Base-by-base conservation (phyloP, 2,329 filamentous ascomycete genomes). In the Nothopassalora personata region DNA sequence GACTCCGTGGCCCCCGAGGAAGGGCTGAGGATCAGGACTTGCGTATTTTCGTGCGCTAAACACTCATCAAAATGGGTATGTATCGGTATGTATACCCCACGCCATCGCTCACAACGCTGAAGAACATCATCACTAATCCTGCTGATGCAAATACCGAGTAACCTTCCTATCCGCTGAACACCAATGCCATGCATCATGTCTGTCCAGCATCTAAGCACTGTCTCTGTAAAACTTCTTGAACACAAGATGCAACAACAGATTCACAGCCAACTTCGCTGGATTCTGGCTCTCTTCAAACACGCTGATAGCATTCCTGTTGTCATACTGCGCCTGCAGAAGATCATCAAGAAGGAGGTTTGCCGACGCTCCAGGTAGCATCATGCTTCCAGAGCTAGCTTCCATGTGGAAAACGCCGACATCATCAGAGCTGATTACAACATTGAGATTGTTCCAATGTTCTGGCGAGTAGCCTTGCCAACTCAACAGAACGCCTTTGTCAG, bases 161-260 rank as follows among this genome's bases (percentile, higher is more conserved):
- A 52, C 33, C 50, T 39, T n/a, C n/a, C 19, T 18, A 34, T 34
- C 15, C 23, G 23, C 23, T 11, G 19, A 54, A 39, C 33, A n/a
- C 27, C 33, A 43, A 43, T 23, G 11, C 18, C 27, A 54, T 46
- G 53, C 19, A 10, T 46, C 36, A 45, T 43, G 19, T 9, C 23
- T 19, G 5, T 53, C 49, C 11, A 10, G 31, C 18, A 27, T n/a
- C 47, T 50, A 27, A 36, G 60, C 57, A 71, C 58, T 69, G 67
- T 80, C 78, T 62, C 76, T 70, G 65, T 99, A 99, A 76, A 99
- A 99, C 82, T 99, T 99, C 84, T 95, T 96, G 81, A 97, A 97
- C 67, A 99, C 84, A 75, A 97, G 80, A 81, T 99, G 94, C 80
- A 99, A 81, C 77, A 99, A 85, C 71, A 99, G 76, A 79, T 99